A percentile compares a stretch with the other conserved stretches of the same genome.
Evolutionary conservation across 2,329 filamentous ascomycete genomes (phyloP).

Genomic region (Penicillium crustosum): DNA sequence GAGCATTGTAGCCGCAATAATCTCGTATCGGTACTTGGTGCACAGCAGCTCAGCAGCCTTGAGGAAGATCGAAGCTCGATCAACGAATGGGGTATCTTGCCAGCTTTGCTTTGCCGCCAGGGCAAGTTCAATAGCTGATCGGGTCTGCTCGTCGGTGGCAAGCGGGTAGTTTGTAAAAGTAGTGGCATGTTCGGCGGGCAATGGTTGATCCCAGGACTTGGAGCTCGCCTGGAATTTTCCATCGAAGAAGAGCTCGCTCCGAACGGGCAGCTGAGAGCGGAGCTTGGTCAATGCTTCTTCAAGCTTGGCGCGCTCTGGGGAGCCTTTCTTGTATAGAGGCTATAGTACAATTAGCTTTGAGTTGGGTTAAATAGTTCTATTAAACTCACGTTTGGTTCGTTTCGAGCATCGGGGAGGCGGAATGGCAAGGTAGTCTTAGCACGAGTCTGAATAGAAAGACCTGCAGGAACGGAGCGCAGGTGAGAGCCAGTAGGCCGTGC

Average conservation of each 20-base stretch:
- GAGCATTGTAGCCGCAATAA: slow-evolving; percentile 92
- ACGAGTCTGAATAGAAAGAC: slow-evolving; percentile 20
- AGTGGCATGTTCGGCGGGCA: slow-evolving; percentile 42
- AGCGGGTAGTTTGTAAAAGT: slow-evolving; percentile 79
- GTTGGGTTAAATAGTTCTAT: not conserved
- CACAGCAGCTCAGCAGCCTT: slow-evolving; percentile 88
- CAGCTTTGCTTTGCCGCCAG: slow-evolving; percentile 78
- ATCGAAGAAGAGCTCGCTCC: slow-evolving; percentile 32
- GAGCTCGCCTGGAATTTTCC: slow-evolving; percentile 28
- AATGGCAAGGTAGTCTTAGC: slow-evolving; percentile 32
- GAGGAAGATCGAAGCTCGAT: slow-evolving; percentile 86
- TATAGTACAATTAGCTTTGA: slow-evolving; percentile 6
- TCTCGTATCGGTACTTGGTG: slow-evolving; percentile 88
- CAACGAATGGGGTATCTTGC: slow-evolving; percentile 81
- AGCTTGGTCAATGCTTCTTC: slow-evolving; percentile 34
- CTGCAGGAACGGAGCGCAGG: slow-evolving; percentile 12
- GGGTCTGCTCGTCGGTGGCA: slow-evolving; percentile 71
- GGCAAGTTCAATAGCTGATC: slow-evolving; percentile 74
- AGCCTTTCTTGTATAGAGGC: slow-evolving; percentile 30
- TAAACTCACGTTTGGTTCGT: slow-evolving; percentile 38
- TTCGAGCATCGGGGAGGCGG: slow-evolving; percentile 32
- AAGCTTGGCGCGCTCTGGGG: slow-evolving; percentile 37
- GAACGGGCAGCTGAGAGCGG: slow-evolving; percentile 36
- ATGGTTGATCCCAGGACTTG: slow-evolving; percentile 28
- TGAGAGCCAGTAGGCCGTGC: slow-evolving; percentile 15